These are phyloP conservation scores for Penicillium sp. DNA, from an alignment of 2,329 filamentous ascomycete genomes.

Conservation along the genomic window DNA sequence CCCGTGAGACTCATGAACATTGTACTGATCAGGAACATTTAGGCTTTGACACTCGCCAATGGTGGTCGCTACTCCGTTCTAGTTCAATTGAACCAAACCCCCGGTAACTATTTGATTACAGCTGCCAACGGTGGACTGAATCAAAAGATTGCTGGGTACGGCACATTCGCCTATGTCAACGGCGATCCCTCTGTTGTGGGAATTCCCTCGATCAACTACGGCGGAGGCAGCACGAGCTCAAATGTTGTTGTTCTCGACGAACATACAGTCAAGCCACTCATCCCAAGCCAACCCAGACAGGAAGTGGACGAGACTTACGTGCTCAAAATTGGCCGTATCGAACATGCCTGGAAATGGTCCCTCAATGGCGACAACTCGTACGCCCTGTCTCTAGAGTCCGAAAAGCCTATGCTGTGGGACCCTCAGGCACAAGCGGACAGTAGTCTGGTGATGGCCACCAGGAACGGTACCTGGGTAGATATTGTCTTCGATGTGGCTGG, in stretches of 20 bases:
- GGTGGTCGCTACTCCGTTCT: constrained; percentile 3
- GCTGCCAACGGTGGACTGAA: background rate
- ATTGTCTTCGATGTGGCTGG: background rate
- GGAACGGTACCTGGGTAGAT: constrained; percentile 6
- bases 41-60: background rate
- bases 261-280: background rate
- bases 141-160: constrained; percentile 2
- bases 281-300: background rate
- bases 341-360: constrained; percentile 6
- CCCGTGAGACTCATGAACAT: background rate
- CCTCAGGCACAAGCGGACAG: background rate
- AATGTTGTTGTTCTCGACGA: background rate
- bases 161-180: background rate
- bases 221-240: background rate
- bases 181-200: background rate
- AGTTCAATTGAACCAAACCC: background rate
- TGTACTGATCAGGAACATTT: background rate
- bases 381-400: background rate
- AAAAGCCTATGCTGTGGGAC: constrained; percentile 5
- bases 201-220: background rate
- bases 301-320: background rate
- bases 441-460: background rate
- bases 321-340: background rate
- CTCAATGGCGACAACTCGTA: constrained; percentile 1
- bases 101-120: constrained; percentile 1